Base-by-base conservation (phyloP, 305 asterid species). In the Fraxinus floribunda region DNA sequence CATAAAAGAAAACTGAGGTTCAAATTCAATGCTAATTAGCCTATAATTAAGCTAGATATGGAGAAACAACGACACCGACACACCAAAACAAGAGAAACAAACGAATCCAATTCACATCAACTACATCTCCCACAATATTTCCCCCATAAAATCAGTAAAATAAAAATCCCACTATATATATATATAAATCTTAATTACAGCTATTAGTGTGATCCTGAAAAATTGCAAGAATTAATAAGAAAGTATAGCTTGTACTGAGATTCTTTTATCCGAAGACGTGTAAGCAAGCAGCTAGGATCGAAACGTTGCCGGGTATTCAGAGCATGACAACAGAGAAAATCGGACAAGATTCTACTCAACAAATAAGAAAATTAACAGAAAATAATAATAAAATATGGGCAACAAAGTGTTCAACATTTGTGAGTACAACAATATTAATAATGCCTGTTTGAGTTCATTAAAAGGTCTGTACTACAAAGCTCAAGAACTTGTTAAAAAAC, bases 271-370 rank as follows among this genome's bases (percentile, higher is more conserved):
- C 29, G 79, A 82, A 72, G 82, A 80, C 46, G 84, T 71, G 80
- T 80, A 34, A 18, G 77, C 77, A 72, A 18, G 77, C 66, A 49
- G 80, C 34, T 32, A 68, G 22, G 84, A 72, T 80, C 77, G 75
- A 80, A 55, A 81, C 78, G 49, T 87, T 85, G 87, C 89, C 89
- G 86, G 86, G 85, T 86, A 88, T 84, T 83, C 80, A 83, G 84
- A 85, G 87, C 79, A 4, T 18, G 76, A 57, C 24, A 70, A 85
- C 86, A 81, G 90, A 85, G 86, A 73, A 71, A 44, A 64, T 46
- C 29, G 79, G 15, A 78, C 78, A 72, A 79, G 79, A 24, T 64
- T 76, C 6, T 52, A 57, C 68, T 49, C 24, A 55, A 11, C 32
- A 57, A 55, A 36, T 35, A 24, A 77, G 57, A 66, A 41, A 49